phyloP scores from a whole-genome alignment of 1,284 basidiomycete genomes.

The Tilletia setariae region DNA sequence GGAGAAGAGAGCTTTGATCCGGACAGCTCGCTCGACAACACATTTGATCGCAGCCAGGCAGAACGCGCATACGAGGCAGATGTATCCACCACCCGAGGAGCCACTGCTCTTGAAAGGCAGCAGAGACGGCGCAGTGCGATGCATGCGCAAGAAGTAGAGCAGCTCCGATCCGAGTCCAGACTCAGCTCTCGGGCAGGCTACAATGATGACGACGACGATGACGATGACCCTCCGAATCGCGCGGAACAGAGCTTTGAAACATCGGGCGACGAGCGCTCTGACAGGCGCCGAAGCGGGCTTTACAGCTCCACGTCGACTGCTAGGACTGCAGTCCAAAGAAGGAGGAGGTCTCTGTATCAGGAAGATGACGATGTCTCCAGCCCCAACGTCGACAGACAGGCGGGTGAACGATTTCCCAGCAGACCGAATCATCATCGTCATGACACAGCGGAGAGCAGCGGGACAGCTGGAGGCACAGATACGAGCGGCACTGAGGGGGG shows the following conservation, averaged over 20 bases:
- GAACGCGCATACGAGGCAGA: not conserved
- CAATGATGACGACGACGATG: conserved; percentile 1
- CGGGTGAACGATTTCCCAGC: not conserved
- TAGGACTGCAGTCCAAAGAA: not conserved
- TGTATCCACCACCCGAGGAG: not conserved
- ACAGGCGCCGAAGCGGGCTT: not conserved
- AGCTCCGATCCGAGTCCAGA: conserved; percentile 1
- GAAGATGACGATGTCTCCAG: not conserved
- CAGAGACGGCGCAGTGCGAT: not conserved
- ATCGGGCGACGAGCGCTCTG: too few species aligned
- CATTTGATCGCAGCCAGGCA: not conserved
- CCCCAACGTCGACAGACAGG: not conserved
- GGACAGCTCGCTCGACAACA: not conserved
- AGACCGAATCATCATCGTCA: not conserved
- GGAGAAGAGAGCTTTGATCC: conserved; percentile 6
- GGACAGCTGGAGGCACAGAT: conserved; percentile 3
- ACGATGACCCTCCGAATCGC: not conserved
- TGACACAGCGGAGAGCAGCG: conserved; percentile 9
- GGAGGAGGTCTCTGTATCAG: not conserved
- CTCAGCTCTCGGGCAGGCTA: not conserved
- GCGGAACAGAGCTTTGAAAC: too few species aligned
- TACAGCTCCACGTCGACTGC: not conserved
- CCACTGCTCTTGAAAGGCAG: not conserved
- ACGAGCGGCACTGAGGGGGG: conserved; percentile 10
- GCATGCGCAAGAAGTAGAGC: conserved; percentile 12